Evolutionary conservation across 768 basidiomycete species (phyloP).

Genomic region (Exsudoporus frostii): DNA sequence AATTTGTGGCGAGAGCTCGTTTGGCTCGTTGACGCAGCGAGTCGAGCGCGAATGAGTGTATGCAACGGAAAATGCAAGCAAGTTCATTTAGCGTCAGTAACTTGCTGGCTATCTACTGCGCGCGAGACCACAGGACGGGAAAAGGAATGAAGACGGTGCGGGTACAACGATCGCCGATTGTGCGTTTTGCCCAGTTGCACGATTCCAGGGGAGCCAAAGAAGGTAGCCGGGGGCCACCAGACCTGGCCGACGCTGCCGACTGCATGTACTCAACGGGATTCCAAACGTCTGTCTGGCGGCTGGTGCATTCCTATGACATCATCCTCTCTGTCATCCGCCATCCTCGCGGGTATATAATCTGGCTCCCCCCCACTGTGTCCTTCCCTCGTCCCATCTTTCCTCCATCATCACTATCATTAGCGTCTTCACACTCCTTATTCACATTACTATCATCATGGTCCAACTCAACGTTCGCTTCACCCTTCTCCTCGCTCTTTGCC

Average conservation of each 20-base stretch:
- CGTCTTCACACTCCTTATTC: slow-evolving; percentile 23
- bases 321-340: slow-evolving; percentile 9
- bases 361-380: neutral
- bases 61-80: neutral
- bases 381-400: slow-evolving; percentile 4
- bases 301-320: slow-evolving; percentile 20
- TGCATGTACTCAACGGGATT: neutral
- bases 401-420: slow-evolving; percentile 13
- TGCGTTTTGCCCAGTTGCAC: neutral
- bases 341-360: slow-evolving; percentile 23
- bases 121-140: neutral
- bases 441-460: slow-evolving; percentile 31
- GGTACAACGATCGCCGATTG: neutral
- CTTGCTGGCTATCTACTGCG: no score
- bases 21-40: neutral
- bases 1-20: neutral
- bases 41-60: neutral
- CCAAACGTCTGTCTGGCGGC: neutral
- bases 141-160: neutral
- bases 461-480: slow-evolving; percentile 29
- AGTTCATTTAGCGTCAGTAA: neutral
- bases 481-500: slow-evolving; percentile 28
- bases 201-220: neutral
- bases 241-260: neutral
- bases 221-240: neutral